Percentiles rank a stretch among this genome's conserved stretches.
phyloP scores from a whole-genome alignment of 2,329 filamentous ascomycete genomes.

The Xylariomycetidae sp. region DNA sequence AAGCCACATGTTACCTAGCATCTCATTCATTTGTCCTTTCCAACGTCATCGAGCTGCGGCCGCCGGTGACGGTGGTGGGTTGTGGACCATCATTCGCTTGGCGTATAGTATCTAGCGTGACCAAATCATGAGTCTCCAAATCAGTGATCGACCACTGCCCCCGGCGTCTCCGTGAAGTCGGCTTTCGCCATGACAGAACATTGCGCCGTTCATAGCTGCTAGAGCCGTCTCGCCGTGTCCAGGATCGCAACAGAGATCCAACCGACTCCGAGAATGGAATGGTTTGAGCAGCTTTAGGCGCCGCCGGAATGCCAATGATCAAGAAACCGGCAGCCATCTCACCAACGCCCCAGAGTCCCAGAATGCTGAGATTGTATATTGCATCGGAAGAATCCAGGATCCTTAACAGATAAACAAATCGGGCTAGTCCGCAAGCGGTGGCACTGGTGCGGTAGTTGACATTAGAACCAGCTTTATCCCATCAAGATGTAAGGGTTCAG shows the following conservation, averaged over 20 bases:
- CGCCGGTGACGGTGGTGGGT: slow-evolving; percentile 5
- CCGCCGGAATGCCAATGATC: slow-evolving; percentile 11
- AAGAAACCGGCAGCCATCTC: slow-evolving; percentile 14
- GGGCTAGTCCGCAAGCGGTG: slow-evolving; percentile 9
- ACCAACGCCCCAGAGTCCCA: slow-evolving; percentile 13
- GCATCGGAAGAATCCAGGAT: slow-evolving; percentile 8
- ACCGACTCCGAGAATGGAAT: slow-evolving; percentile 6
- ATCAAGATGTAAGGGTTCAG: background rate
- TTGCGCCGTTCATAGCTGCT: background rate
- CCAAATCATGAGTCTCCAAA: background rate
- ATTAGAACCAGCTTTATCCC: background rate
- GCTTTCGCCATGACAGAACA: background rate
- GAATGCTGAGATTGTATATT: slow-evolving; percentile 5
- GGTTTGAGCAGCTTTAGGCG: slow-evolving; percentile 8
- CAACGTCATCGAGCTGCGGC: too few species aligned
- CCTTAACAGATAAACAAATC: slow-evolving; percentile 6
- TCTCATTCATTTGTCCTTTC: too few species aligned
- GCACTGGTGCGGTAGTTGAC: slow-evolving; percentile 8
- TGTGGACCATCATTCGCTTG: too few species aligned
- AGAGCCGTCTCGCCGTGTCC: background rate
- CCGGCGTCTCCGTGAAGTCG: background rate
- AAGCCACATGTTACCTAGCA: too few species aligned
- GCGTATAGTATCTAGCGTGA: too few species aligned
- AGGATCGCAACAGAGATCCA: slow-evolving; percentile 6
- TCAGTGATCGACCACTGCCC: background rate